Evolutionary conservation across 257 asterid species (phyloP).

Genomic region (Solanum pennellii): DNA sequence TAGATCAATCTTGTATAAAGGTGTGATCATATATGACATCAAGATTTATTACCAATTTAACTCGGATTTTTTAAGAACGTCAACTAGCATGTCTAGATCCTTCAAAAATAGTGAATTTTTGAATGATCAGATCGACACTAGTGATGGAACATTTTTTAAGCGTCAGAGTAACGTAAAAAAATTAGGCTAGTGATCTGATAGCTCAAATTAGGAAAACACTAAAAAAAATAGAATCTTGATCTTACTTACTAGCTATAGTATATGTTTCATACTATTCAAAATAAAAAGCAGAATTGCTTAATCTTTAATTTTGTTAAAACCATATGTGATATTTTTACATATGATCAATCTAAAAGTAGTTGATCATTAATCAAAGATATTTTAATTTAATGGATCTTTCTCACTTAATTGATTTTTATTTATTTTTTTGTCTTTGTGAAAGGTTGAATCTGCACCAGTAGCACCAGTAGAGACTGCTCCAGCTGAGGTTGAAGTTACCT

Average conservation of each 20-base stretch:
- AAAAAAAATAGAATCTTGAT: background rate
- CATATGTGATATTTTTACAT: background rate
- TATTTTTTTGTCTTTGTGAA: background rate
- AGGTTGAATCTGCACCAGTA: slow-evolving; percentile 6
- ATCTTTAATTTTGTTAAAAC: background rate
- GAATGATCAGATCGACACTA: background rate
- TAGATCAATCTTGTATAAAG: background rate
- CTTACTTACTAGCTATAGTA: background rate
- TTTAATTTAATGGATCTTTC: background rate
- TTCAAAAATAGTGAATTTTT: background rate
- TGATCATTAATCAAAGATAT: background rate
- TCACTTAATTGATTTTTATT: background rate
- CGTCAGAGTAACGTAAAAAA: background rate
- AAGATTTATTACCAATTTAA: background rate
- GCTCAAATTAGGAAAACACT: background rate
- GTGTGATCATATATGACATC: background rate
- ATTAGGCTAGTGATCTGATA: background rate
- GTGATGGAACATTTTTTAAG: background rate
- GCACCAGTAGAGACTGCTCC: background rate
- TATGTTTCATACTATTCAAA: background rate
- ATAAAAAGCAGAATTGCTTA: background rate
- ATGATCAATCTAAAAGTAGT: background rate
- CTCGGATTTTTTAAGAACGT: background rate
- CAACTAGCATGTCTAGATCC: fast-evolving
- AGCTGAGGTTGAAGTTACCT: background rate